A percentile compares a stretch with the other conserved stretches of the same genome.
These are phyloP conservation scores for Beauveria sp. DNA, from an alignment of 2,329 filamentous ascomycete species.

Conservation along the genomic window DNA sequence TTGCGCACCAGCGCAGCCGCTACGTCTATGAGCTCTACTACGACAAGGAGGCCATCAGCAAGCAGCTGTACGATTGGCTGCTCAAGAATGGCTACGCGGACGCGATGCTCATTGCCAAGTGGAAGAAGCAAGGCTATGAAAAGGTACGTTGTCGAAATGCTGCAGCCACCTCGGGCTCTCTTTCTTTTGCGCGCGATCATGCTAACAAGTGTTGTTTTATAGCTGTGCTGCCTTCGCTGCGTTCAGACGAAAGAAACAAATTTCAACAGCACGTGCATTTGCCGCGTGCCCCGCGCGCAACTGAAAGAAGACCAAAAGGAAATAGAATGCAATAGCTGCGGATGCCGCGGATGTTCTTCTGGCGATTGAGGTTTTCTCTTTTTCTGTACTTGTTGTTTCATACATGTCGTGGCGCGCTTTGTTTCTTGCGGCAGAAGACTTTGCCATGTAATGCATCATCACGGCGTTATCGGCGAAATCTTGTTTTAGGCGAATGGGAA, in stretches of 20 bases:
- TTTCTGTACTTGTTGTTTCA: background rate
- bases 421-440: background rate
- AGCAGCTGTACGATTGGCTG: slow-evolving; percentile 88
- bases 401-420: background rate
- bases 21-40: slow-evolving; percentile 99
- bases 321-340: slow-evolving; percentile 91
- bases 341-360: slow-evolving; percentile 83
- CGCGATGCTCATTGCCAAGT: slow-evolving; percentile 92
- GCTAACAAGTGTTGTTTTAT: slow-evolving; percentile 19
- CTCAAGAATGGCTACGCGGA: slow-evolving; percentile 96
- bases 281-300: slow-evolving; percentile 82
- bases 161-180: too few species aligned
- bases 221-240: slow-evolving; percentile 91
- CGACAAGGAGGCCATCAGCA: slow-evolving; percentile 91
- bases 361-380: slow-evolving; percentile 52
- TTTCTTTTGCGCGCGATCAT: background rate
- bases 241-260: slow-evolving; percentile 99
- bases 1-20: slow-evolving; percentile 81
- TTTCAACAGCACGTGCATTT: slow-evolving; percentile 96
- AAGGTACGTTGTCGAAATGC: slow-evolving; percentile 52
- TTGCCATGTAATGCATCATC: background rate
- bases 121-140: slow-evolving; percentile 99
- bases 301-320: slow-evolving; percentile 77
- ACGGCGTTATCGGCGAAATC: slow-evolving; percentile 2
- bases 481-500: slow-evolving; percentile 3